A percentile compares a stretch with the other conserved stretches of the same genome.
These are phyloP conservation scores for Raffaelea arxii DNA, from an alignment of 2,329 filamentous ascomycete species.

Conservation along the genomic window DNA sequence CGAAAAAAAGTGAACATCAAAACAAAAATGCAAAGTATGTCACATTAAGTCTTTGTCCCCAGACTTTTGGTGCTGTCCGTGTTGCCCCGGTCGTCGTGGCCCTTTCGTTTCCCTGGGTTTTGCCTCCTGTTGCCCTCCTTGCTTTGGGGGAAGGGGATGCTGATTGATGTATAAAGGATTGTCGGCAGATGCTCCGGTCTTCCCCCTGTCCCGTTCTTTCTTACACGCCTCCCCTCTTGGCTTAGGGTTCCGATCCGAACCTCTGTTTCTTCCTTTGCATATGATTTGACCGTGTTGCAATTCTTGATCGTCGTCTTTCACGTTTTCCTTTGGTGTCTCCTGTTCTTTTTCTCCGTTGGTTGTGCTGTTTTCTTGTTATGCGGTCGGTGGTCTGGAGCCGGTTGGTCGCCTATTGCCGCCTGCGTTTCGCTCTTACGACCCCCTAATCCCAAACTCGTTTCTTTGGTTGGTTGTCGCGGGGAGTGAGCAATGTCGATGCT, in stretches of 20 bases:
- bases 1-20: too few species aligned
- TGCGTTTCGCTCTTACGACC: neutral
- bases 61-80: too few species aligned
- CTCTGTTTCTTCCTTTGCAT: too few species aligned
- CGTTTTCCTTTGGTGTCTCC: neutral
- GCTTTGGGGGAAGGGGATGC: neutral
- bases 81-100: too few species aligned
- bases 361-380: neutral
- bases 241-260: too few species aligned
- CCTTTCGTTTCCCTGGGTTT: too few species aligned
- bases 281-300: too few species aligned
- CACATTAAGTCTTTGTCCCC: too few species aligned
- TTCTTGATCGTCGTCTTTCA: too few species aligned
- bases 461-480: constrained; percentile 3
- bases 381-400: neutral
- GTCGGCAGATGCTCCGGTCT: constrained; percentile 1
- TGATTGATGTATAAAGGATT: constrained; percentile 8
- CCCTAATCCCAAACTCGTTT: constrained; percentile 7
- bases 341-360: neutral
- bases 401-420: neutral
- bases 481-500: constrained; percentile 6
- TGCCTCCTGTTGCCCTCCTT: neutral
- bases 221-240: neutral
- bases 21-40: too few species aligned
- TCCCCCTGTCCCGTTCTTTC: neutral